Conservation (phyloP, 768 basidiomycete genomes). For the Tylopilus rubrobrunneus region DNA sequence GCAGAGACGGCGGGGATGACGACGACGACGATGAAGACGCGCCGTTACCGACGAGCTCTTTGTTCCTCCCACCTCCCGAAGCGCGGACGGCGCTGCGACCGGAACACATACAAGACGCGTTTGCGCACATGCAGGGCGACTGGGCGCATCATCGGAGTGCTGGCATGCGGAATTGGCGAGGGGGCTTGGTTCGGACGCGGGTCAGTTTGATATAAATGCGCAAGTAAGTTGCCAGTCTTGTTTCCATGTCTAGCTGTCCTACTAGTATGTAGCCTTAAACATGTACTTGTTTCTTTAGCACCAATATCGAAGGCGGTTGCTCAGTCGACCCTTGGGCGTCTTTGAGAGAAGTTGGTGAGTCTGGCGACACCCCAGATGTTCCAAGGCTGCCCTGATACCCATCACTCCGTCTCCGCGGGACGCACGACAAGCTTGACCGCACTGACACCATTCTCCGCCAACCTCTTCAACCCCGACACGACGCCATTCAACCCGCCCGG, state of each 20-base stretch:
- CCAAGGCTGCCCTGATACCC: neutral
- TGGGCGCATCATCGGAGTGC: slow-evolving; percentile 79
- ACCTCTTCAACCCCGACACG: slow-evolving; percentile 26
- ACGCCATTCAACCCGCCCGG: slow-evolving; percentile 33
- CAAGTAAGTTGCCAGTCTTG: neutral
- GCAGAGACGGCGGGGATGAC: slow-evolving; percentile 48
- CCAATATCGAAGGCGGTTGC: too few relatives aligned
- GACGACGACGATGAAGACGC: slow-evolving; percentile 47
- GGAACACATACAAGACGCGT: slow-evolving; percentile 89
- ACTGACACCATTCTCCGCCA: slow-evolving; percentile 31
- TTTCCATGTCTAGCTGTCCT: neutral
- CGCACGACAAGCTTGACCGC: slow-evolving; percentile 38
- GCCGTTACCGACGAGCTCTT: slow-evolving; percentile 60
- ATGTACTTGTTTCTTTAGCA: neutral
- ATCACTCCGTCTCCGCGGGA: slow-evolving; percentile 8
- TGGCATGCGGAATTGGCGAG: slow-evolving; percentile 87
- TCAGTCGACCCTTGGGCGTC: too few relatives aligned
- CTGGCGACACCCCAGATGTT: too few relatives aligned
- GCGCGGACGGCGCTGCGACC: slow-evolving; percentile 74
- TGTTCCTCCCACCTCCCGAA: slow-evolving; percentile 82
- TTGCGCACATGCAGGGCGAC: slow-evolving; percentile 83
- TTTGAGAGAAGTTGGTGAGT: too few relatives aligned
- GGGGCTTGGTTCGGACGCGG: slow-evolving; percentile 74
- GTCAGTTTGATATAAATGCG: slow-evolving; percentile 64
- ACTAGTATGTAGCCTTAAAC: neutral